Base-by-base conservation (phyloP, 768 basidiomycete genomes). In the Pleurotus djamor region DNA sequence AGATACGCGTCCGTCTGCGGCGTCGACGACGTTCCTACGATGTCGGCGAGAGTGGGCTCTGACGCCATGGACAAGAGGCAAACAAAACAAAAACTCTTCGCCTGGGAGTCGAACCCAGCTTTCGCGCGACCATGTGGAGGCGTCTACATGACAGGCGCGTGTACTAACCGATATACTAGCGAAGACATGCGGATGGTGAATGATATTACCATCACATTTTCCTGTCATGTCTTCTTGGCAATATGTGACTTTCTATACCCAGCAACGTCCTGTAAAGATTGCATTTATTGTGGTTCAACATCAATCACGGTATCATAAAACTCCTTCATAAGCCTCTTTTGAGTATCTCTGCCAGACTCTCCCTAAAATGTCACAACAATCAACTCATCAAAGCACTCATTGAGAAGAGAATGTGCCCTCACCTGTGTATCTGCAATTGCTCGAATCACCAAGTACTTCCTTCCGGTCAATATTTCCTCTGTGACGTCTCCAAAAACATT, bases 251-350 rank as follows among this genome's bases (percentile, higher is more conserved):
- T n/a, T n/a, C 41, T 43, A 1, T n/a, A 4, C n/a, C 41, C 1
- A 43, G 41, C 9, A 4, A 10, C 10, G 10, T 43, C 10, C 2
- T 49, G 3, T 4, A 17, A 49, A 4, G 16, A 33, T 33, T 9
- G 41, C 41, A 52, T 47, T 67, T 73, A 87, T 64, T 81, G 79
- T 5, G 84, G 76, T 4, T 85, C 82, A 55, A 83, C 80, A 62
- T 96, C 91, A 58, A 86, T 82, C 4, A 93, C 89, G 4, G 83
- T 86, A n/a, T 83, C 83, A 66, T 94, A 96, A 69, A 96, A 94
- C 68, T 96, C 94, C 65, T 79, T 81, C 49, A 93, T 87, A 48
- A 97, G 83, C 55, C 91, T 79, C 65, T 86, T 83, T 70, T 97
- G 95, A 0, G 87, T 87, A 36, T 92, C 83, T 44, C 73, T 66